Conservation (phyloP, 1,284 basidiomycete species). For the Bondarzewia mesenterica region DNA sequence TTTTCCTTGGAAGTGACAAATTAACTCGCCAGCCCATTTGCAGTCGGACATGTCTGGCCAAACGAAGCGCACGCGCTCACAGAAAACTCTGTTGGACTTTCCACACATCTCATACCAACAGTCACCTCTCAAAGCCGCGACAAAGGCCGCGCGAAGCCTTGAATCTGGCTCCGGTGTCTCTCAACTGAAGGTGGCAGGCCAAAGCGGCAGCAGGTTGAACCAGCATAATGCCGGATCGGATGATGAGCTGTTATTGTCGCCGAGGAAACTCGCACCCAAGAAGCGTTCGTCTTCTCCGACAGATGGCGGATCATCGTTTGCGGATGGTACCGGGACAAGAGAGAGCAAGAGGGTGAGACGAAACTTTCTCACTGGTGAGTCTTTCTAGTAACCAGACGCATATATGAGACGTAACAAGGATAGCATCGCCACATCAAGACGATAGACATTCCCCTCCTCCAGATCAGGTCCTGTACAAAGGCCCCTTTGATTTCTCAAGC, state of each 20-base stretch:
- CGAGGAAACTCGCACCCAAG: background rate
- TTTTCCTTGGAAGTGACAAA: too few species aligned
- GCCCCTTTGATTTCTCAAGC: conserved; percentile 2
- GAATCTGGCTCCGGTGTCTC: background rate
- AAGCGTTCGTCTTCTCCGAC: conserved; percentile 3
- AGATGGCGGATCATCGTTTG: background rate
- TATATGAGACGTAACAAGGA: too few species aligned
- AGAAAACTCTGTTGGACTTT: background rate
- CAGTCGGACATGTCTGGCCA: background rate
- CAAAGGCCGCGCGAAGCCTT: background rate
- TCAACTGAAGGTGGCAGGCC: background rate
- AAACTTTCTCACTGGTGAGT: background rate
- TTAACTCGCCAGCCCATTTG: too few species aligned
- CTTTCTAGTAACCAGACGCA: too few species aligned
- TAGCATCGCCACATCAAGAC: background rate
- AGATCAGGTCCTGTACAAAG: background rate
- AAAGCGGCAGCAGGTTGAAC: too few species aligned
- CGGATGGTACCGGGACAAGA: background rate
- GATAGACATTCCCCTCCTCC: background rate
- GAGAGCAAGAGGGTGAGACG: background rate
- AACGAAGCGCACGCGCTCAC: background rate
- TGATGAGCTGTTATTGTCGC: background rate
- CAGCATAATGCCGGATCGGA: background rate
- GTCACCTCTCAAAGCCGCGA: background rate
- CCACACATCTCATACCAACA: background rate